Conservation (phyloP, 2,329 filamentous ascomycete species). For the Ceratocystis colombiana region DNA sequence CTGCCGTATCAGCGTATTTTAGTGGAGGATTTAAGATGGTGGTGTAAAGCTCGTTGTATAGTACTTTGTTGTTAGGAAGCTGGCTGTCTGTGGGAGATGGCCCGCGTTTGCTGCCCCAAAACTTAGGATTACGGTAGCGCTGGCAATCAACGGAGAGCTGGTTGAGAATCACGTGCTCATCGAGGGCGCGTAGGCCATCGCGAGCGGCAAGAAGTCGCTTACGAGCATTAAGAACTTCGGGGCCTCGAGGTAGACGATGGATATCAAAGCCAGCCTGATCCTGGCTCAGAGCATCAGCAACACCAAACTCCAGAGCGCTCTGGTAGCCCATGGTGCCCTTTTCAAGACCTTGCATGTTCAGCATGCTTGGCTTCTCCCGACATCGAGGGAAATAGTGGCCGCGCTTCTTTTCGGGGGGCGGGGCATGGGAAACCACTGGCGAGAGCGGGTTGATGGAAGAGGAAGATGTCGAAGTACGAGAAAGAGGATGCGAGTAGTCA, state of each 20-base stretch:
- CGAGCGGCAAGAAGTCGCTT: conserved; percentile 45
- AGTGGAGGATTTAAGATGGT: conserved; percentile 49
- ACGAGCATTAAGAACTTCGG: conserved; percentile 47
- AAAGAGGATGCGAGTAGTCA: conserved; percentile 21
- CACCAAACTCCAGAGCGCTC: conserved; percentile 55
- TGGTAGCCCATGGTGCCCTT: conserved; percentile 61
- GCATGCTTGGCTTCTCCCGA: conserved; percentile 58
- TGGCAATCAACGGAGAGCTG: conserved; percentile 48
- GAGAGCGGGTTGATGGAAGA: conserved; percentile 36
- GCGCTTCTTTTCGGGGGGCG: conserved; percentile 37
- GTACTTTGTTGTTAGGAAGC: conserved; percentile 33
- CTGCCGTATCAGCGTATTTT: conserved; percentile 45
- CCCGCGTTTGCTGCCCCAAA: conserved; percentile 41
- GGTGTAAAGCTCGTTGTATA: conserved; percentile 54
- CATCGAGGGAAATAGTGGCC: conserved; percentile 51
- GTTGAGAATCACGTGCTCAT: conserved; percentile 49
- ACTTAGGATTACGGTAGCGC: conserved; percentile 43
- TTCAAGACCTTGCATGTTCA: conserved; percentile 61
- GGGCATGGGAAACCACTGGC: conserved; percentile 17
- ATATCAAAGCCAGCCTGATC: conserved; percentile 51
- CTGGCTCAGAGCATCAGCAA: conserved; percentile 54
- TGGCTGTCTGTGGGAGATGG: conserved; percentile 8
- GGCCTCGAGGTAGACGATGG: conserved; percentile 43
- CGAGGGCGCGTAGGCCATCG: conserved; percentile 46
- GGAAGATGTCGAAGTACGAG: conserved; percentile 20